Evolutionary conservation across 805 yeast genomes (phyloP).

Genomic region (Ogataea allantospora): DNA sequence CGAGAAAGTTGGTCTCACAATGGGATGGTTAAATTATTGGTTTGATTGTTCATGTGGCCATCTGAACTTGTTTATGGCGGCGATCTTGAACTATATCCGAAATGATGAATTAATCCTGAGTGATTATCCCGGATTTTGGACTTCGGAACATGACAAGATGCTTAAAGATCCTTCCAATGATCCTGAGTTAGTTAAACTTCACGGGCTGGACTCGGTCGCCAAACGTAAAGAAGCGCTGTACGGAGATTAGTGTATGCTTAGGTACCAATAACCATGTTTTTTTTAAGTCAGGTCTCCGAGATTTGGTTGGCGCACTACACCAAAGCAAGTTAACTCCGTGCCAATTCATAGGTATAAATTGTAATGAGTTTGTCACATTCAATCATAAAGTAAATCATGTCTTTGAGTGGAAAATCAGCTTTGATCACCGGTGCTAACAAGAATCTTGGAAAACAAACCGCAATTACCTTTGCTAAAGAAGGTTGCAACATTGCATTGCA

Average conservation of each 20-base stretch:
- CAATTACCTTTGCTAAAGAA: slow-evolving; percentile 50
- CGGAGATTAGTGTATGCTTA: slow-evolving; percentile 12
- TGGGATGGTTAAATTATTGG: slow-evolving; percentile 35
- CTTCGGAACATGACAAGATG: slow-evolving; percentile 32
- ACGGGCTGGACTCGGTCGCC: slow-evolving; percentile 32
- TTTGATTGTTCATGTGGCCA: slow-evolving; percentile 36
- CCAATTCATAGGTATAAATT: background rate
- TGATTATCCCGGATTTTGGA: slow-evolving; percentile 33
- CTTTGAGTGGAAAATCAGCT: slow-evolving; percentile 48
- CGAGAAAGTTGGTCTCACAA: slow-evolving; percentile 30
- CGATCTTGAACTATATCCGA: slow-evolving; percentile 29
- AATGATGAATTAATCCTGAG: slow-evolving; percentile 30
- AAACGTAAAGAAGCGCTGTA: slow-evolving; percentile 33
- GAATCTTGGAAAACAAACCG: slow-evolving; percentile 56
- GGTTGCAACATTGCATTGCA: slow-evolving; percentile 57
- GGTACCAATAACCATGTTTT: too few species aligned
- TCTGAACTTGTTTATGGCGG: slow-evolving; percentile 30
- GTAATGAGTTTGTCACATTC: background rate
- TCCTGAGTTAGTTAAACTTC: slow-evolving; percentile 27
- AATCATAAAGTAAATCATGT: too few species aligned
- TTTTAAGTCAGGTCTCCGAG: too few species aligned
- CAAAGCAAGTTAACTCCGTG: slow-evolving; percentile 6
- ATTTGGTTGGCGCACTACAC: too few species aligned
- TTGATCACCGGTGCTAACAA: slow-evolving; percentile 62
- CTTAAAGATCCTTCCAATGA: slow-evolving; percentile 24